Base-by-base conservation (phyloP, 2,329 filamentous ascomycete species). In the Neonectria neomacrospora region DNA sequence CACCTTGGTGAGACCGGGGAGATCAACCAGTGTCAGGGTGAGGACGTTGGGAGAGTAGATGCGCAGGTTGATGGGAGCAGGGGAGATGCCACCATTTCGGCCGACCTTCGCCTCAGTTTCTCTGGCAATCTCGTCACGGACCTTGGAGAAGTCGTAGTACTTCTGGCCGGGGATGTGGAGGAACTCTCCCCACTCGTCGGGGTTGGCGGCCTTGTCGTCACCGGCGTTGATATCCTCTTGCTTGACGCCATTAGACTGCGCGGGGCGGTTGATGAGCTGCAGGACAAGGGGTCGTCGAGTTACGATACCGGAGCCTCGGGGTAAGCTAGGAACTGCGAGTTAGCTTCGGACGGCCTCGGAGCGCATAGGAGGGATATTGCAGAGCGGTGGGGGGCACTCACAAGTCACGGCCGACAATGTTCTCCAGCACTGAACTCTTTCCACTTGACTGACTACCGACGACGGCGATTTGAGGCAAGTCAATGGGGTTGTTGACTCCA, bases 21-120 rank as follows among this genome's bases (percentile, higher is more conserved):
- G 82, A 86, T 99, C 96, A 75, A 99, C 96, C 62, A 99, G 86
- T 7, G 96, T 99, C 72, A 99, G 86, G 61, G 96, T 99, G 65
- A 99, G 88, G 78, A 99, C 96, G 76, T 99, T 97, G 57, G 96
- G 96, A 55, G 95, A 98, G 87, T 97, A 98, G 81, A 99, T 97
- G 76, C 96, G 90, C 75, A 99, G 85, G 84, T 98, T 98, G 86
- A 99, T 99, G 54, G 96, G 96, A 32, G 93, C 91, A 23, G 96
- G 93, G 50, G 95, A 98, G 80, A 99, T 99, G 80, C 95, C 96
- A 54, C 91, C 92, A 85, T 99, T 99, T 78, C 90, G 90, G 69
- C 96, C 96, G 71, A 97, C 97, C 85, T 99, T 98, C 72, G 92
- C 90, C 76, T 97, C 94, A 45, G 96, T 99, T 83, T 99, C 96